A percentile compares a stretch with the other conserved stretches of the same genome.
phyloP scores from a whole-genome alignment of 495 filamentous ascomycete species.

The Penicillium atrosanguineum region DNA sequence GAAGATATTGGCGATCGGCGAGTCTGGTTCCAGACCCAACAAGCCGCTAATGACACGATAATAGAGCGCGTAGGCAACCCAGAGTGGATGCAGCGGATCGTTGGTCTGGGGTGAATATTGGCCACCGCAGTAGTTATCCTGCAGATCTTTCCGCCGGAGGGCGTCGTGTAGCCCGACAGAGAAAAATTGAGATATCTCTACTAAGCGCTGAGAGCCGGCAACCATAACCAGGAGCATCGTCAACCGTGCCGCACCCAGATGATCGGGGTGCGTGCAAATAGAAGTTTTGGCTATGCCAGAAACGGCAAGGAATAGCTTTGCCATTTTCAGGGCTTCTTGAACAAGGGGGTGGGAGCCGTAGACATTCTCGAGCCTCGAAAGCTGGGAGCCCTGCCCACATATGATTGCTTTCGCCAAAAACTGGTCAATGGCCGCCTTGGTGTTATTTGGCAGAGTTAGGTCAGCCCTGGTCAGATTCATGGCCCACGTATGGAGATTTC shows the following conservation, averaged over 20 bases:
- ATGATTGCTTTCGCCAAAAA: neutral
- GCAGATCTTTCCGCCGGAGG: neutral
- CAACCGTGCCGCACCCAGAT: slow-evolving; percentile 3
- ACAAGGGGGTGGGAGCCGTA: slow-evolving; percentile 6
- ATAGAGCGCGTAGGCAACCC: slow-evolving; percentile 18
- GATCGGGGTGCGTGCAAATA: neutral
- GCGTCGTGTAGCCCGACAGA: neutral
- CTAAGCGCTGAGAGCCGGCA: neutral
- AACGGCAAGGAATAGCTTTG: slow-evolving; percentile 7
- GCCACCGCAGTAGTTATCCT: neutral
- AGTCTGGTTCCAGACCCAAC: neutral
- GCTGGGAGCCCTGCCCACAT: neutral
- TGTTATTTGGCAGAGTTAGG: neutral
- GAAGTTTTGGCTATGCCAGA: slow-evolving; percentile 1
- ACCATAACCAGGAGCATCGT: slow-evolving; percentile 1
- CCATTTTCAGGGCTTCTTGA: slow-evolving; percentile 6
- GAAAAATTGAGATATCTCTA: neutral
- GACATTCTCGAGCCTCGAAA: slow-evolving; percentile 1
- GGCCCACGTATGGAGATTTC: neutral
- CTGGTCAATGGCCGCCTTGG: neutral
- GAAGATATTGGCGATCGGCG: slow-evolving; percentile 8
- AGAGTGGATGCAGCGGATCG: slow-evolving; percentile 1
- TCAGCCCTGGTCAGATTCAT: neutral
- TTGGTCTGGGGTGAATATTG: neutral
- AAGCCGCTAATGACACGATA: slow-evolving; percentile 9